Evolutionary conservation across 177 flowering plant genomes (phyloP).

Genomic region (Vitis hybrid): DNA sequence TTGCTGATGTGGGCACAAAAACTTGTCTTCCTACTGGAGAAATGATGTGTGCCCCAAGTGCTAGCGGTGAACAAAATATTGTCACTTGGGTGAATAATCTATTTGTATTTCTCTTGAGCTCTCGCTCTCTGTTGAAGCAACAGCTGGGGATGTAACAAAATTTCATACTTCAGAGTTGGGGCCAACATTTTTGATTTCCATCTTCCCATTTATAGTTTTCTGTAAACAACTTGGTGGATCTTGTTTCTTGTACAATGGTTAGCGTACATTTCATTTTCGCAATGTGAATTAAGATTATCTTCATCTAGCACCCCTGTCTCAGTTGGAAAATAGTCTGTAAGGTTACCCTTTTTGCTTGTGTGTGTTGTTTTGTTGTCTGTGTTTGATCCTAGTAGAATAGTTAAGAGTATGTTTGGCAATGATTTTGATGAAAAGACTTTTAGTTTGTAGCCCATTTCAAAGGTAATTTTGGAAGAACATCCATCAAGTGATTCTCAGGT

Average conservation of each 20-base stretch:
- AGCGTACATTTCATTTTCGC: not conserved
- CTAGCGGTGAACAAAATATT: not conserved
- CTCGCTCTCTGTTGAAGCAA: not conserved
- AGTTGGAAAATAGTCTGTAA: too few relatives aligned
- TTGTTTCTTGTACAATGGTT: slow-evolving; percentile 1
- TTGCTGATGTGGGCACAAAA: not conserved
- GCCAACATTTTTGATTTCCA: not conserved
- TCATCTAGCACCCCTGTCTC: too few relatives aligned
- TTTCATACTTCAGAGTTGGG: not conserved
- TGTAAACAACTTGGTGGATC: not conserved
- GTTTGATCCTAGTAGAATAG: too few relatives aligned
- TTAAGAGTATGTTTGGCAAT: too few relatives aligned
- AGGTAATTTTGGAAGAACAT: too few relatives aligned
- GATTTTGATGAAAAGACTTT: too few relatives aligned
- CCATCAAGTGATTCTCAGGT: too few relatives aligned
- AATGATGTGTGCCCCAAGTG: not conserved
- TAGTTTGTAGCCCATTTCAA: too few relatives aligned
- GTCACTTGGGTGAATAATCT: not conserved
- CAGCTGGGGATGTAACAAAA: slow-evolving; percentile 8
- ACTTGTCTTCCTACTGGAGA: not conserved
- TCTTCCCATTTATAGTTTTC: not conserved
- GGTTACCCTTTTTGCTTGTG: too few relatives aligned
- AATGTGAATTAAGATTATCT: too few relatives aligned
- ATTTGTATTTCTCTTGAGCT: not conserved
- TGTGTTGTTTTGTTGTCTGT: too few relatives aligned